Percentiles rank a stretch among this genome's conserved stretches.
Evolutionary conservation across 176 grass and related monocot species (phyloP).

Genomic region (Zea mays): DNA sequence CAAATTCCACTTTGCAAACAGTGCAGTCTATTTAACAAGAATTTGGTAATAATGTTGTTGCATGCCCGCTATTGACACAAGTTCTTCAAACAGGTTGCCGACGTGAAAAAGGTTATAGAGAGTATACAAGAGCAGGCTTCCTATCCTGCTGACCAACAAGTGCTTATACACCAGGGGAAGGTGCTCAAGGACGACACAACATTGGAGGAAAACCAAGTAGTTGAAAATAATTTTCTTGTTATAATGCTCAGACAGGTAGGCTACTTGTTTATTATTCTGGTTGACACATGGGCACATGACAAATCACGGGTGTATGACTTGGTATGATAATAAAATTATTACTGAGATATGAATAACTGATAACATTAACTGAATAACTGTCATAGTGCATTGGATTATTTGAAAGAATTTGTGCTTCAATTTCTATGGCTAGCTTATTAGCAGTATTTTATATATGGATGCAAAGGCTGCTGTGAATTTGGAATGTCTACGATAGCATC

Average conservation of each 20-base stretch:
- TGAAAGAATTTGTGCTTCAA: slow-evolving; percentile 10
- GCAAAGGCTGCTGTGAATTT: not conserved
- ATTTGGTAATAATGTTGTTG: not conserved
- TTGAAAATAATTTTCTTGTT: slow-evolving; percentile 74
- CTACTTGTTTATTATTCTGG: slow-evolving; percentile 31
- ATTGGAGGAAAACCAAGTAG: slow-evolving; percentile 76
- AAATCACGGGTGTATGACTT: not conserved
- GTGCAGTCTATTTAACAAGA: not conserved
- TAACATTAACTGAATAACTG: not conserved
- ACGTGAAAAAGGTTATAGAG: slow-evolving; percentile 75
- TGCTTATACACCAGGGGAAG: slow-evolving; percentile 81
- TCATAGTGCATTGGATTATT: not conserved
- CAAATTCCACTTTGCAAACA: too few species aligned
- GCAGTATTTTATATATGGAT: not conserved
- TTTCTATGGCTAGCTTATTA: not conserved
- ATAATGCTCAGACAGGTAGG: slow-evolving; percentile 86
- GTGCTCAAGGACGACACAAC: slow-evolving; percentile 76
- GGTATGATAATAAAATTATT: not conserved
- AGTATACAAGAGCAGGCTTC: slow-evolving; percentile 54
- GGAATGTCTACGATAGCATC: slow-evolving; percentile 1
- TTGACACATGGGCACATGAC: not conserved
- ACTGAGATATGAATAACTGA: not conserved
- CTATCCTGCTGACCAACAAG: slow-evolving; percentile 80
- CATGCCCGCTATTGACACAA: not conserved
- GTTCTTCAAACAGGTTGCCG: slow-evolving; percentile 55